A percentile compares a stretch with the other conserved stretches of the same genome.
phyloP scores from a whole-genome alignment of 176 grass and related monocot species.

The Triticum turgidum region DNA sequence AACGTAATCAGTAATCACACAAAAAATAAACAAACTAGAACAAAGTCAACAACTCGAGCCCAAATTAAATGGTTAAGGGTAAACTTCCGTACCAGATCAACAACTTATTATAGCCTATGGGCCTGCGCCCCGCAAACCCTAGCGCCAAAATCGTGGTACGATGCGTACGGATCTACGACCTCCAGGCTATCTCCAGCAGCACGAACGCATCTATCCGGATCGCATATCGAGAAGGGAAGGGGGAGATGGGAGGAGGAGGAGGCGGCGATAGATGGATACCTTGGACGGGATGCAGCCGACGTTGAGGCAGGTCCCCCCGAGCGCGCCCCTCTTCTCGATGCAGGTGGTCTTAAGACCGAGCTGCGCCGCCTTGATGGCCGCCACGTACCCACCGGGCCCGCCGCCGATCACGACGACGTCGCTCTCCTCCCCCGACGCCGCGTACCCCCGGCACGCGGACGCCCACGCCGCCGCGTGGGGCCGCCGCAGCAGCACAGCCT shows the following conservation, averaged over 20 bases:
- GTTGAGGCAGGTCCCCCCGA: slow-evolving; percentile 93
- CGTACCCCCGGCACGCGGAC: slow-evolving; percentile 46
- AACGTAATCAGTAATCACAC: not conserved
- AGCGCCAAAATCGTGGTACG: not conserved
- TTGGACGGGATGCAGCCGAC: slow-evolving; percentile 94
- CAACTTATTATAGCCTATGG: not conserved
- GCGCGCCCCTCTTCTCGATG: slow-evolving; percentile 84
- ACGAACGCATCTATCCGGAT: not conserved
- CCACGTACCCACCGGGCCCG: slow-evolving; percentile 86
- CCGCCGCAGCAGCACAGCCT: slow-evolving; percentile 42
- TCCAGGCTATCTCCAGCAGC: not conserved
- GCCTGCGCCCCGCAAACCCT: not conserved
- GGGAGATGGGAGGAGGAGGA: not conserved
- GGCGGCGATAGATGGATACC: slow-evolving; percentile 30
- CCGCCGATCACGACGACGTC: slow-evolving; percentile 89
- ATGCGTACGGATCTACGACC: slow-evolving; percentile 24
- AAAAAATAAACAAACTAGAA: not conserved
- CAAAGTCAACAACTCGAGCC: not conserved
- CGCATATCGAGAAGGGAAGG: not conserved
- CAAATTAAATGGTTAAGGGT: not conserved
- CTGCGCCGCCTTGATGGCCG: slow-evolving; percentile 88
- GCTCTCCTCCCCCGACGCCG: slow-evolving; percentile 64
- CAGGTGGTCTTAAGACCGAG: slow-evolving; percentile 89
- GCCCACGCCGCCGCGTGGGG: slow-evolving; percentile 32
- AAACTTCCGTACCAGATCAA: not conserved